A percentile compares a stretch with the other conserved stretches of the same genome.
Evolutionary conservation across 2,329 filamentous ascomycete species (phyloP).

Genomic region (Arthrinium puccinioides): DNA sequence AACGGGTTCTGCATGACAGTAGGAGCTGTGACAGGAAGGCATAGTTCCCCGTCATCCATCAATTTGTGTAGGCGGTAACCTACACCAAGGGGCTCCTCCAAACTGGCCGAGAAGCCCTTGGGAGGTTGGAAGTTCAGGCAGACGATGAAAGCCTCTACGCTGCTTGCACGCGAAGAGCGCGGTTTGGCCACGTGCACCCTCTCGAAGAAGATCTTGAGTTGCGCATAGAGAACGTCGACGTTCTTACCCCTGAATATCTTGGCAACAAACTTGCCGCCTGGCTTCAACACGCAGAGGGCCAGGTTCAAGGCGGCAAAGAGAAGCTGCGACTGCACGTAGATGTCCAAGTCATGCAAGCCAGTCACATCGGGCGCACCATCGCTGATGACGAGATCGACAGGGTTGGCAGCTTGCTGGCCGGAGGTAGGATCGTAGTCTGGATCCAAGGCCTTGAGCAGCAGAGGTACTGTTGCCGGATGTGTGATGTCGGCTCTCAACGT

Average conservation of each 20-base stretch:
- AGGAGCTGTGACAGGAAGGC: constrained; percentile 32
- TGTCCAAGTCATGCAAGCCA: constrained; percentile 92
- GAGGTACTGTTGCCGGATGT: constrained; percentile 87
- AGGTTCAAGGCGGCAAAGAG: constrained; percentile 92
- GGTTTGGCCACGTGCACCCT: constrained; percentile 89
- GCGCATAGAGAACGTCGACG: constrained; percentile 91
- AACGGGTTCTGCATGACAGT: constrained; percentile 37
- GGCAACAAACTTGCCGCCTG: constrained; percentile 92
- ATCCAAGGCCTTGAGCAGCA: constrained; percentile 79
- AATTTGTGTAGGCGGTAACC: constrained; percentile 46
- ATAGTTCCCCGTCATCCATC: constrained; percentile 33
- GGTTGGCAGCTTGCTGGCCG: constrained; percentile 55
- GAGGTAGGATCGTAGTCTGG: constrained; percentile 51
- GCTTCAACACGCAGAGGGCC: constrained; percentile 83
- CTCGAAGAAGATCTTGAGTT: constrained; percentile 86
- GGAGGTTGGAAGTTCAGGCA: constrained; percentile 85
- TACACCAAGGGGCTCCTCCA: constrained; percentile 68
- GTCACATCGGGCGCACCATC: constrained; percentile 97
- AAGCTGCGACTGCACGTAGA: constrained; percentile 94
- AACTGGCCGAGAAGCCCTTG: constrained; percentile 63
- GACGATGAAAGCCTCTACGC: constrained; percentile 93
- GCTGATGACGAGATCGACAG: constrained; percentile 88
- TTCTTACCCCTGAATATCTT: constrained; percentile 96
- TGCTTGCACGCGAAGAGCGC: constrained; percentile 88
- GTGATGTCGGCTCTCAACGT: constrained; percentile 95